Evolutionary conservation across 2,329 filamentous ascomycete species (phyloP), one percentile per base, ranked within the genome.

Genomic region (Colletotrichum destructivum): DNA sequence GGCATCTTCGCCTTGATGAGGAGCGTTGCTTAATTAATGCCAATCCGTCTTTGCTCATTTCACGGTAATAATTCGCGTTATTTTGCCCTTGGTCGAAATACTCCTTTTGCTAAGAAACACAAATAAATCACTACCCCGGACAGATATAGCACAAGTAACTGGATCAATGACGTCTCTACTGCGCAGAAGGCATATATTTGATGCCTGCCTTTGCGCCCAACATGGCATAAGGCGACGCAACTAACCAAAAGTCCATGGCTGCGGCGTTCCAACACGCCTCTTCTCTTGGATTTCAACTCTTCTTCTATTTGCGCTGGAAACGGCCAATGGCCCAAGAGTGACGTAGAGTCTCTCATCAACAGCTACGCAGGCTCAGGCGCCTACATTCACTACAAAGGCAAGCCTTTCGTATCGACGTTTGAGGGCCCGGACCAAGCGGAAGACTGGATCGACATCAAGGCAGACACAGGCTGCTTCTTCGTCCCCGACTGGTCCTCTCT

Each of bases 361-460:
- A 66, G 23, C 31, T 59, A 21, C 42, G 23, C 15, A 47, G 72
- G 38, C 82, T 78, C 70, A 73, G 73, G 13, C 31, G 76, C 78
- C 4, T 79, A 83, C 75, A 80, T 76, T 55, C 72, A 74, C 18
- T 70, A 75, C 46, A 74, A 78, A 47, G 71, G 66, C 2, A 71
- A 81, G 63, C 82, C 86, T 0, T 79, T 89, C 26, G 87, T 87
- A 6, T 86, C 84, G 4, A 89, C 87, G 0, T 89, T 89, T 69
- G 86, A 88, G 76, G 87, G 87, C 0, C 75, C 79, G 0, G 73
- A 66, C 12, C 82, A 84, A 59, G 78, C 80, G 15, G 77, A 75
- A 2, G 83, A 87, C 71, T 88, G 86, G 86, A 63, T 73, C 18
- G 75, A 75, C 0, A 86, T 88, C 71, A 82, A 84, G 66, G 67